Evolutionary conservation across 345 rosid species (phyloP).

Genomic region (Linum trigynum): DNA sequence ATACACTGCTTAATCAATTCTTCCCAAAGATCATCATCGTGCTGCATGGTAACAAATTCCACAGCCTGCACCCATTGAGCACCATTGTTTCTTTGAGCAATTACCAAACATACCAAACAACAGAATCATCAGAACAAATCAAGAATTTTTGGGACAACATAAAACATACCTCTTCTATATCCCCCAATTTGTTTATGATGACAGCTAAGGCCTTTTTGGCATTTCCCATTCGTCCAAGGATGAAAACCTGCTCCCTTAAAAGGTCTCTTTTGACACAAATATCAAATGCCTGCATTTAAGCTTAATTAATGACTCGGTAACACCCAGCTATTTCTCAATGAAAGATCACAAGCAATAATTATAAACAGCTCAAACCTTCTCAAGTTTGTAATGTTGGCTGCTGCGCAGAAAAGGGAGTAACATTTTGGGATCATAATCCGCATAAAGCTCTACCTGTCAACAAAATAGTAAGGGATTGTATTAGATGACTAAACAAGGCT

Average conservation of each 20-base stretch:
- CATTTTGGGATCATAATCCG: constrained; percentile 85
- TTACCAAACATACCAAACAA: constrained; percentile 1
- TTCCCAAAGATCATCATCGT: constrained; percentile 99
- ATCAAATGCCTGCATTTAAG: constrained; percentile 70
- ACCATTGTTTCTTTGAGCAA: constrained; percentile 7
- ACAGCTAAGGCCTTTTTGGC: constrained; percentile 80
- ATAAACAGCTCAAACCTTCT: constrained; percentile 58
- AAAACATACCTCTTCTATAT: constrained; percentile 77
- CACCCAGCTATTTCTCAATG: not conserved
- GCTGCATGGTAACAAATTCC: constrained; percentile 92
- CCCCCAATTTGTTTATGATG: constrained; percentile 84
- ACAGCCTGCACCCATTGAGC: constrained; percentile 66
- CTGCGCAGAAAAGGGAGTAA: constrained; percentile 93
- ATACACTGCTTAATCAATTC: constrained; percentile 92
- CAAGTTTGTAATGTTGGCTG: constrained; percentile 92
- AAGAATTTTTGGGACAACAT: constrained; percentile 3
- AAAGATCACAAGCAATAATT: constrained; percentile 8
- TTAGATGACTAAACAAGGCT: too few relatives aligned
- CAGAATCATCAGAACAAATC: constrained; percentile 10
- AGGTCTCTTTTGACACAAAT: constrained; percentile 72
- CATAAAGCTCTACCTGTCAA: constrained; percentile 84
- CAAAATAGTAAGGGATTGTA: constrained; percentile 8
- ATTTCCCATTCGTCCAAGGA: constrained; percentile 98
- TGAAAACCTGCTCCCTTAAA: constrained; percentile 86
- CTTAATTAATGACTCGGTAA: constrained; percentile 10